phyloP scores from a whole-genome alignment of 2,329 filamentous ascomycete species.

The Cercospora janseana region DNA sequence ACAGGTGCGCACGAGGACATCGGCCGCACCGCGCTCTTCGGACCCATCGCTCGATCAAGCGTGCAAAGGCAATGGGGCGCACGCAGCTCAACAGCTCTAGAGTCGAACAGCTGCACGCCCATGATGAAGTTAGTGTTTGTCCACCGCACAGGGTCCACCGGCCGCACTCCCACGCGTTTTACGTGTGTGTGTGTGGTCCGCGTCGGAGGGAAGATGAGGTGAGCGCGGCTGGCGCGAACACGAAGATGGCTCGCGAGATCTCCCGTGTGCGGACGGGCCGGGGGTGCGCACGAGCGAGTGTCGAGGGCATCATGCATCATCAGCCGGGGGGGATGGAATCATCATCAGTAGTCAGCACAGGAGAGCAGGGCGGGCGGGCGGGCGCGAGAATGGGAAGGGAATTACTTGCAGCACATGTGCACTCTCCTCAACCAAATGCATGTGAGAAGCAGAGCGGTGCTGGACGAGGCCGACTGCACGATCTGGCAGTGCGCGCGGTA shows the following conservation, averaged over 20 bases:
- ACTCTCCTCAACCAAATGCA: conserved; percentile 15
- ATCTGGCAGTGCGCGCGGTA: conserved; percentile 22
- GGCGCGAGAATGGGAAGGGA: too few relatives aligned
- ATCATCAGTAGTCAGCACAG: too few relatives aligned
- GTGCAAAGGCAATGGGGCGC: conserved; percentile 8
- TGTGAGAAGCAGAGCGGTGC: conserved; percentile 2
- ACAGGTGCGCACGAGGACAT: background rate
- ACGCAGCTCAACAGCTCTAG: conserved; percentile 15
- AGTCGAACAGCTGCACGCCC: conserved; percentile 8
- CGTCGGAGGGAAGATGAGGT: background rate
- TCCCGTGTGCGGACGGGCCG: too few relatives aligned
- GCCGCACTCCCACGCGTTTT: background rate
- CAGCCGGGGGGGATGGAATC: too few relatives aligned
- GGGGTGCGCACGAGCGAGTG: too few relatives aligned
- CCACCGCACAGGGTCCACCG: background rate
- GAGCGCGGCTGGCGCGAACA: too few relatives aligned
- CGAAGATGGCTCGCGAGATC: too few relatives aligned
- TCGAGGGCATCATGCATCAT: too few relatives aligned
- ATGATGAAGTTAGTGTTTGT: conserved; percentile 1
- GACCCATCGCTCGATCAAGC: conserved; percentile 25
- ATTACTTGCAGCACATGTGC: conserved; percentile 16
- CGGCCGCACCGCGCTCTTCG: conserved; percentile 15
- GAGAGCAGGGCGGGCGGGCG: too few relatives aligned
- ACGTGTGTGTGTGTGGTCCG: background rate
- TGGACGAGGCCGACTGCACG: conserved; percentile 12